phyloP scores from a whole-genome alignment of 768 basidiomycete species.

The Suillus decipiens region DNA sequence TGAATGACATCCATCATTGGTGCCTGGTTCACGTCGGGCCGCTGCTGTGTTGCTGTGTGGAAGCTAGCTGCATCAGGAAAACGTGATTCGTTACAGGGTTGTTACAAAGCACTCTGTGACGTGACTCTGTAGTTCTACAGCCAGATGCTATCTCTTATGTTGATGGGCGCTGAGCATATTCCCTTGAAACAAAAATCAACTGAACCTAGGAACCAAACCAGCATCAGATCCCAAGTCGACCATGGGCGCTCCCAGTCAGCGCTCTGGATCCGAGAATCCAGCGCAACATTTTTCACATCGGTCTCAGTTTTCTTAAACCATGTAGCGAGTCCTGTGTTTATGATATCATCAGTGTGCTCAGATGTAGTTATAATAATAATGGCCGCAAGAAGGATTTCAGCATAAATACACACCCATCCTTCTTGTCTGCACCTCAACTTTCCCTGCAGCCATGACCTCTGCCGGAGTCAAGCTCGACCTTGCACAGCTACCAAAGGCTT shows the following conservation, averaged over 20 bases:
- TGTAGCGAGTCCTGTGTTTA: conserved; percentile 1
- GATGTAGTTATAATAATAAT: background rate
- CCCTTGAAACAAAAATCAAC: background rate
- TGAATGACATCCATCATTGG: no score
- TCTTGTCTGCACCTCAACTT: conserved; percentile 4
- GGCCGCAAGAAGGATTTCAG: conserved; percentile 4
- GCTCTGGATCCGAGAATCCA: background rate
- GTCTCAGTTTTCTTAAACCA: background rate
- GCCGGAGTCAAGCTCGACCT: conserved; percentile 2
- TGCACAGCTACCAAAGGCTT: conserved; percentile 4
- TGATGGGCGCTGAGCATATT: no score
- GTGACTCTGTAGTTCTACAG: no score
- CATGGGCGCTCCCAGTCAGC: background rate
- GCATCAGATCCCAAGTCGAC: background rate
- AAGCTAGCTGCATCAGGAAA: no score
- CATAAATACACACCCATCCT: conserved; percentile 27
- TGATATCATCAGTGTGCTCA: background rate
- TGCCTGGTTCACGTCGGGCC: no score
- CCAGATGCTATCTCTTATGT: no score
- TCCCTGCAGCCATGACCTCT: conserved; percentile 16
- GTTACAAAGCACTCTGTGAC: no score
- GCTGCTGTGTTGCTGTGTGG: no score
- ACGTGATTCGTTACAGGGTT: no score
- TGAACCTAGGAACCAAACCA: background rate
- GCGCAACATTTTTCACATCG: background rate